Percentiles rank a stretch among this genome's conserved stretches.
Evolutionary conservation across 129 eudicot genomes (phyloP).

Genomic region (Logfia minima): DNA sequence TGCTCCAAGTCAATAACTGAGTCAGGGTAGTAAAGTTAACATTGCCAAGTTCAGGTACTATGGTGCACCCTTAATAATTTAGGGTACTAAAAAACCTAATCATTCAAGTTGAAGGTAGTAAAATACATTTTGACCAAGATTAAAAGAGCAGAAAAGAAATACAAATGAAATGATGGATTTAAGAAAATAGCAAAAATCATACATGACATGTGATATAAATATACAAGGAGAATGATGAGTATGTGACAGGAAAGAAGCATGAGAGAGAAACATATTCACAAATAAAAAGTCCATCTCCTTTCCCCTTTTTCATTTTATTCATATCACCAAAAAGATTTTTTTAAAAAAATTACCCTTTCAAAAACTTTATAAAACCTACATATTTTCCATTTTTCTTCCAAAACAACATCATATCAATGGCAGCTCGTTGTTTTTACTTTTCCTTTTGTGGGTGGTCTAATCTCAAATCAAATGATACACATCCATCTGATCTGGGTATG

Average conservation of each 20-base stretch:
- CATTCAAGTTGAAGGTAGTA: too few species aligned
- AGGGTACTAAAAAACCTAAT: too few species aligned
- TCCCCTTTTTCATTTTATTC: slow-evolving; percentile 30
- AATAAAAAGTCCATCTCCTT: slow-evolving; percentile 25
- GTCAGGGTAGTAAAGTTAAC: too few species aligned
- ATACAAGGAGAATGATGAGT: slow-evolving; percentile 37
- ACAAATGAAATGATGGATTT: not conserved
- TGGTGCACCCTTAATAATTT: too few species aligned
- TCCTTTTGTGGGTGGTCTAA: slow-evolving; percentile 54
- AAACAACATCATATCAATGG: slow-evolving; percentile 38
- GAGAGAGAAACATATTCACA: slow-evolving; percentile 23
- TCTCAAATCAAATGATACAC: slow-evolving; percentile 45
- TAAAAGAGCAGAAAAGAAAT: too few species aligned
- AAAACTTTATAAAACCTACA: slow-evolving; percentile 24
- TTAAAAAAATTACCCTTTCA: not conserved
- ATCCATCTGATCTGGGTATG: slow-evolving; percentile 64
- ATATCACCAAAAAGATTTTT: slow-evolving; percentile 12
- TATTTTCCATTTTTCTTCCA: slow-evolving; percentile 18
- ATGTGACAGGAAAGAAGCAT: slow-evolving; percentile 26
- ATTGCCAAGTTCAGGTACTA: too few species aligned
- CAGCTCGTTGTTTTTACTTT: slow-evolving; percentile 62
- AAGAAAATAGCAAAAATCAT: not conserved
- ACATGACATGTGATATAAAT: slow-evolving; percentile 18
- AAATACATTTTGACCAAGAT: too few species aligned
- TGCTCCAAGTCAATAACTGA: too few species aligned